These are phyloP conservation scores for Sarocladium kiliense DNA, from an alignment of 2,329 filamentous ascomycete genomes.

Conservation along the genomic window DNA sequence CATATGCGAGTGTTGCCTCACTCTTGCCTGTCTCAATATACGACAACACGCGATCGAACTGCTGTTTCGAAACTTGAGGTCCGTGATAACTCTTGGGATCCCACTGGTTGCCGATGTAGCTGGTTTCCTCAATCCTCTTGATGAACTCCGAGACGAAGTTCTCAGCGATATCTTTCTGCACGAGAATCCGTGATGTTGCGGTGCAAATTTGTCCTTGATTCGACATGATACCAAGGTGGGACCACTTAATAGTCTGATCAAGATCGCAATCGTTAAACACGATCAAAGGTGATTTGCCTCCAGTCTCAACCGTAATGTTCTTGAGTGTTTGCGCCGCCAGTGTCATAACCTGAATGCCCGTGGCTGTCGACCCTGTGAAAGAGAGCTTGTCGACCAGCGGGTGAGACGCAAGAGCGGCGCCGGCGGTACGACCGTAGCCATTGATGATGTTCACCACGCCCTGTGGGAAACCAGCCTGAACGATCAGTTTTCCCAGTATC, in stretches of 20 bases:
- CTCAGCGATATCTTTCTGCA: constrained; percentile 27
- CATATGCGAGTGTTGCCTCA: background rate
- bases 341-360: constrained; percentile 64
- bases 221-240: background rate
- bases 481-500: constrained; percentile 57
- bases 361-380: constrained; percentile 65
- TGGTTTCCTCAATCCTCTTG: constrained; percentile 48
- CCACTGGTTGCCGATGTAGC: constrained; percentile 19
- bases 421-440: constrained; percentile 59
- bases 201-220: constrained; percentile 55
- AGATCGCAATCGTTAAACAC: constrained; percentile 50
- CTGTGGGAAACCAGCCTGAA: constrained; percentile 65
- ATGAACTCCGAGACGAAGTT: constrained; percentile 55
- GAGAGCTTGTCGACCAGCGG: constrained; percentile 63
- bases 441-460: constrained; percentile 69
- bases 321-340: constrained; percentile 54
- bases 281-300: constrained; percentile 53
- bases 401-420: constrained; percentile 59
- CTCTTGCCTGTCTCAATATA: constrained; percentile 3
- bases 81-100: constrained; percentile 21
- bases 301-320: constrained; percentile 54
- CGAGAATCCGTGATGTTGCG: constrained; percentile 40
- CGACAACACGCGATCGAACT: background rate
- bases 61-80: background rate
- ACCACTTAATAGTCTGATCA: background rate